These are phyloP conservation scores for Spergularia marina DNA, from an alignment of 148 eudicot genomes.

Conservation along the genomic window DNA sequence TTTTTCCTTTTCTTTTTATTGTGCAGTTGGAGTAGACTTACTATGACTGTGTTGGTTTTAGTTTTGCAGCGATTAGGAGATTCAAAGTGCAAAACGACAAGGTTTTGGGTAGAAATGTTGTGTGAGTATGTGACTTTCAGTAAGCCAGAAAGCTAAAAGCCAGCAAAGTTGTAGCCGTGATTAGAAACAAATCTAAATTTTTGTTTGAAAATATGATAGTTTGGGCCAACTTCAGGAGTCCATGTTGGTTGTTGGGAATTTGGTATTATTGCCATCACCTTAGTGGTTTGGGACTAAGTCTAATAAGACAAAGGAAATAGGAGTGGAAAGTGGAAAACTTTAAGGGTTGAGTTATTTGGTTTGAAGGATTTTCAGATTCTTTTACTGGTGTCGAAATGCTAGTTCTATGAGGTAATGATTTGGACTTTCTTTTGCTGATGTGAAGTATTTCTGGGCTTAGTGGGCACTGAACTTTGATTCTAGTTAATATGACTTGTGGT, in stretches of 20 bases:
- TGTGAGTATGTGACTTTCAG: too few species aligned
- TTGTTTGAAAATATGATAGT: not conserved
- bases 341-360: not conserved
- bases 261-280: not conserved
- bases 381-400: not conserved
- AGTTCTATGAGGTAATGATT: not conserved
- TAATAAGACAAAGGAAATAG: not conserved
- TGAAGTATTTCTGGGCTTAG: not conserved
- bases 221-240: not conserved
- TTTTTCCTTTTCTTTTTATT: too few species aligned
- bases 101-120: not conserved
- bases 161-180: not conserved
- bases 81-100: too few species aligned
- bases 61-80: too few species aligned
- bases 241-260: not conserved
- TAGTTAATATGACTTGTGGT: too few species aligned
- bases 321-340: not conserved
- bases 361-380: not conserved
- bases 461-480: not conserved
- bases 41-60: too few species aligned
- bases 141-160: not conserved
- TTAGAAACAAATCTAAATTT: not conserved
- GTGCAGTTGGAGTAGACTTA: too few species aligned
- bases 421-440: not conserved
- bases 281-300: not conserved